A percentile compares a stretch with the other conserved stretches of the same genome.
Evolutionary conservation across 2,329 filamentous ascomycete genomes (phyloP).

Genomic region (Sporothrix curviconia): DNA sequence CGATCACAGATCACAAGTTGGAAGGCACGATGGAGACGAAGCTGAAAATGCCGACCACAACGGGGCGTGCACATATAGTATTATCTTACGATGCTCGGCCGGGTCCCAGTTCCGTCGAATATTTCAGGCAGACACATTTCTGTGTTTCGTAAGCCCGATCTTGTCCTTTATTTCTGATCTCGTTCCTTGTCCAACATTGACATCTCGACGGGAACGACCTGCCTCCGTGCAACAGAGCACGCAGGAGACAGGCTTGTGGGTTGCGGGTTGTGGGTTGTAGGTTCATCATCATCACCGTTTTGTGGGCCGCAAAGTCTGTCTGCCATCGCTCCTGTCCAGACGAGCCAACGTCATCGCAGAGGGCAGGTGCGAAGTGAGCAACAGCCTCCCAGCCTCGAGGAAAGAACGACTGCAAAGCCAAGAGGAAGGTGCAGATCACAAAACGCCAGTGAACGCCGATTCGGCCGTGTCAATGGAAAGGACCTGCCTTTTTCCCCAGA

Average conservation of each 20-base stretch:
- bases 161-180: not conserved
- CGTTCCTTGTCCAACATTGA: not conserved
- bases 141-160: no score
- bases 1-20: slow-evolving; percentile 2
- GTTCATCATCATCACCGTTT: not conserved
- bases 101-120: not conserved
- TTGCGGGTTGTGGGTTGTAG: not conserved
- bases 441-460: no score
- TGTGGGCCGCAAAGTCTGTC: no score
- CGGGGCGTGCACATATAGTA: no score
- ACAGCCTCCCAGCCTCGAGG: no score
- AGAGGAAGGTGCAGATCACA: no score
- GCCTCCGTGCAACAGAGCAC: not conserved
- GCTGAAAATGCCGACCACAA: not conserved
- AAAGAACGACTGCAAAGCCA: no score
- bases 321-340: no score
- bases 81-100: not conserved
- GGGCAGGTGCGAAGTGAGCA: no score
- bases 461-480: no score
- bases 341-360: no score
- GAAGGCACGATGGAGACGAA: not conserved
- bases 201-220: not conserved
- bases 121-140: slow-evolving; percentile 3
- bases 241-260: not conserved
- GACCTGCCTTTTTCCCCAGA: no score